Percentiles rank a stretch among this genome's conserved stretches.
Conservation (phyloP, 208 protist species). For the Crithidia sp. region DNA sequence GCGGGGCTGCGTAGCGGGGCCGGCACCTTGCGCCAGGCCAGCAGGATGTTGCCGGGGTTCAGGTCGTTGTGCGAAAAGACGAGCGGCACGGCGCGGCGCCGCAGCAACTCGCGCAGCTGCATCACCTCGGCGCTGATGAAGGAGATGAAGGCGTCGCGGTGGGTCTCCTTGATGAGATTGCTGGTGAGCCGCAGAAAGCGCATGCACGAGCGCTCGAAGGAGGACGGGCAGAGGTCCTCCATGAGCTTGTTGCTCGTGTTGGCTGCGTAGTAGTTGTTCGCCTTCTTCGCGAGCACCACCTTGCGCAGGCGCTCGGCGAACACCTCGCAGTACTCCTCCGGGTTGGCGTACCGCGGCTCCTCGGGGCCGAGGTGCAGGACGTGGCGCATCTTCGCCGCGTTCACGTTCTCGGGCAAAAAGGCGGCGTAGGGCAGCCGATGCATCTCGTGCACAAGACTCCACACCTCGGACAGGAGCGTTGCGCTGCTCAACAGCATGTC, state of each 20-base stretch:
- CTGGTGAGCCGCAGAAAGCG: conserved; percentile 73
- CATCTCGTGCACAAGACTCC: conserved; percentile 53
- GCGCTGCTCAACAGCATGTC: conserved; percentile 73
- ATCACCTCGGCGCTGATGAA: conserved; percentile 63
- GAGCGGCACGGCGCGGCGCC: conserved; percentile 49
- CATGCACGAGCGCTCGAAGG: conserved; percentile 79
- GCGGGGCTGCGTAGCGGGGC: conserved; percentile 27
- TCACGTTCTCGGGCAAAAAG: conserved; percentile 71
- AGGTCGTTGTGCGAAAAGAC: conserved; percentile 89
- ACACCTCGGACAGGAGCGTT: conserved; percentile 67
- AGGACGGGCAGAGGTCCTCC: conserved; percentile 74
- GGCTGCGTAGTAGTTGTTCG: conserved; percentile 46
- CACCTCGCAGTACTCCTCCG: conserved; percentile 43
- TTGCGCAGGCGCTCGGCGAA: conserved; percentile 33
- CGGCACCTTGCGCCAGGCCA: conserved; percentile 63
- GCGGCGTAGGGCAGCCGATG: conserved; percentile 53
- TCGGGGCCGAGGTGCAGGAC: conserved; percentile 15
- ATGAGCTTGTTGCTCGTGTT: conserved; percentile 57
- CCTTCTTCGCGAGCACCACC: conserved; percentile 24
- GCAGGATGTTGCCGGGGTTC: conserved; percentile 84
- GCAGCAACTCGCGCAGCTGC: conserved; percentile 52
- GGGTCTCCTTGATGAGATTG: conserved; percentile 43
- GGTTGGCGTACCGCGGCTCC: conserved; percentile 19
- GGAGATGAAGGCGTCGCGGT: conserved; percentile 45
- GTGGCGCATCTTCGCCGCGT: conserved; percentile 39